phyloP scores from a whole-genome alignment of 305 asterid species.

The Ajuga reptans region DNA sequence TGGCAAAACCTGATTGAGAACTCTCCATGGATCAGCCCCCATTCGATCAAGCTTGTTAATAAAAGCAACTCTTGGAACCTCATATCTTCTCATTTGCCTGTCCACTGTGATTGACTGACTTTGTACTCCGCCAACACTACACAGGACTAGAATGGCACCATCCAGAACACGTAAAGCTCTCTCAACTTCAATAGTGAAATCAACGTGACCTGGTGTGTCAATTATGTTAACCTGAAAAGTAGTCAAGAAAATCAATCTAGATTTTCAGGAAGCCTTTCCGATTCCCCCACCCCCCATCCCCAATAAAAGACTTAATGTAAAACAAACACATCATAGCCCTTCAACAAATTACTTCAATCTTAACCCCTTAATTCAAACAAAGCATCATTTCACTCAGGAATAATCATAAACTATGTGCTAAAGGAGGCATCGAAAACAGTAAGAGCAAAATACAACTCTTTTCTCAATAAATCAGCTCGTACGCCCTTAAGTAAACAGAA shows the following conservation, averaged over 20 bases:
- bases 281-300: background rate
- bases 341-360: background rate
- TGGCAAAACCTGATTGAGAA: constrained; percentile 72
- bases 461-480: background rate
- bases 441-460: background rate
- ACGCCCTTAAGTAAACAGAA: constrained; percentile 4
- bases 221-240: constrained; percentile 76
- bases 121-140: constrained; percentile 98
- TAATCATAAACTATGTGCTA: background rate
- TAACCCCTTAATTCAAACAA: background rate
- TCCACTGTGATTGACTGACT: constrained; percentile 97
- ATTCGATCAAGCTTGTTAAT: constrained; percentile 92
- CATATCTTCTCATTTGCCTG: constrained; percentile 97
- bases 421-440: background rate
- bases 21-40: constrained; percentile 99
- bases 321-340: background rate
- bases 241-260: constrained; percentile 4
- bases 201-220: constrained; percentile 97
- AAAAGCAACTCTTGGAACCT: constrained; percentile 90
- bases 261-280: background rate
- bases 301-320: background rate
- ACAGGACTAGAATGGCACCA: constrained; percentile 89
- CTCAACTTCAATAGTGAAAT: constrained; percentile 97
- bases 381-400: background rate
- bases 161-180: constrained; percentile 97